Evolutionary conservation across 768 basidiomycete genomes (phyloP).

Genomic region (Clitopilus hobsonii): DNA sequence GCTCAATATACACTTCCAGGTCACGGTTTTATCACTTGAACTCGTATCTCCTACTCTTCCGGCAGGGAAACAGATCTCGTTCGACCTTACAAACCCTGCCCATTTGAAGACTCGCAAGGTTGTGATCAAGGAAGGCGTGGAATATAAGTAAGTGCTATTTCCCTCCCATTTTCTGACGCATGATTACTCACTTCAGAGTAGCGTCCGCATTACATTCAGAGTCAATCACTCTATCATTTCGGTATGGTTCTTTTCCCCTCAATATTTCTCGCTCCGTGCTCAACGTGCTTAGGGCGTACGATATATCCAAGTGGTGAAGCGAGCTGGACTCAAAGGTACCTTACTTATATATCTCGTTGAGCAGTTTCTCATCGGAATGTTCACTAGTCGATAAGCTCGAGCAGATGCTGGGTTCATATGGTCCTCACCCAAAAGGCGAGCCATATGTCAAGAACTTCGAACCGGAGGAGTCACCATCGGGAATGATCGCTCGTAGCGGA

Average conservation of each 20-base stretch:
- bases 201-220: slow-evolving; percentile 77
- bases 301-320: slow-evolving; percentile 88
- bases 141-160: slow-evolving; percentile 77
- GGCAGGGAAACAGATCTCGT: slow-evolving; percentile 51
- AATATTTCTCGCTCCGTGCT: slow-evolving; percentile 9
- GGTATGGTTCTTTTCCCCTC: slow-evolving; percentile 16
- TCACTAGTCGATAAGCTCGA: slow-evolving; percentile 82
- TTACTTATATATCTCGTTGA: background rate
- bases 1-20: slow-evolving; percentile 34
- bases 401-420: slow-evolving; percentile 93
- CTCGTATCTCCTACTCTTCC: slow-evolving; percentile 73
- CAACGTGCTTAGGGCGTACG: slow-evolving; percentile 54
- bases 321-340: slow-evolving; percentile 67
- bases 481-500: slow-evolving; percentile 80
- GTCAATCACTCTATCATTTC: slow-evolving; percentile 90
- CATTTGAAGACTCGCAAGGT: slow-evolving; percentile 63
- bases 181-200: slow-evolving; percentile 20
- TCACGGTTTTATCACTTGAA: slow-evolving; percentile 72
- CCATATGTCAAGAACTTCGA: slow-evolving; percentile 76
- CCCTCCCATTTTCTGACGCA: background rate
- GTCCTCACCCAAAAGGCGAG: slow-evolving; percentile 60
- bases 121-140: slow-evolving; percentile 77
- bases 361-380: background rate
- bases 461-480: slow-evolving; percentile 66
- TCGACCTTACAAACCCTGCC: slow-evolving; percentile 58